A percentile compares a stretch with the other conserved stretches of the same genome.
These are phyloP conservation scores for Xanthoconium stramineum DNA, from an alignment of 768 basidiomycete genomes.

Conservation along the genomic window DNA sequence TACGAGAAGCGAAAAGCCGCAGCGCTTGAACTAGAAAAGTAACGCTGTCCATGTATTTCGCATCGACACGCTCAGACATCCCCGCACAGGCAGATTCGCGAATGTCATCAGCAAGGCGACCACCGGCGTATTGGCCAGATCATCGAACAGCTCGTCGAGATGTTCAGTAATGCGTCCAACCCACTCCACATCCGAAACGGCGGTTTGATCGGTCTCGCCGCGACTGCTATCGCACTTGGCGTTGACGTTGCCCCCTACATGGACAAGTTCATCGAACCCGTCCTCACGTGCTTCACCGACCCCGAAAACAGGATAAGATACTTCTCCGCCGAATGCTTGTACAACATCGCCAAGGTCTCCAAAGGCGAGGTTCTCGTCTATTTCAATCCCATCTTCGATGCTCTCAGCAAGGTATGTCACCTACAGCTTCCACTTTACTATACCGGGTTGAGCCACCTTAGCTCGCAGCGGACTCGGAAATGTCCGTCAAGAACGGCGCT, in stretches of 20 bases:
- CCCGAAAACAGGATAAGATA: conserved; percentile 93
- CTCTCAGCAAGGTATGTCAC: conserved; percentile 81
- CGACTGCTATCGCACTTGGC: conserved; percentile 94
- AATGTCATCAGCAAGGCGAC: conserved; percentile 81
- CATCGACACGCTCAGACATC: conserved; percentile 10
- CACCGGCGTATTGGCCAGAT: conserved; percentile 79
- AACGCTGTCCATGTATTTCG: conserved; percentile 2
- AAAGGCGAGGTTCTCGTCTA: conserved; percentile 96
- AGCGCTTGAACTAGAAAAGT: conserved; percentile 96
- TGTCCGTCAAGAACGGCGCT: conserved; percentile 97
- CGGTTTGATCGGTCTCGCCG: conserved; percentile 93
- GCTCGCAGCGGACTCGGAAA: conserved; percentile 94
- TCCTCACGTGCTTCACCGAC: conserved; percentile 91
- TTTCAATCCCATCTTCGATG: conserved; percentile 98
- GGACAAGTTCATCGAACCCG: conserved; percentile 85
- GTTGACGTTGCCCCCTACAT: conserved; percentile 93
- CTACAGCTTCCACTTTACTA: not conserved
- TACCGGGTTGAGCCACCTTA: conserved; percentile 32
- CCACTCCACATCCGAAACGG: conserved; percentile 90
- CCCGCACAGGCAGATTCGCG: conserved; percentile 70
- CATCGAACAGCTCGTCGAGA: conserved; percentile 90
- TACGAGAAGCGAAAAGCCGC: conserved; percentile 97
- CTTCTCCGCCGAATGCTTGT: conserved; percentile 96
- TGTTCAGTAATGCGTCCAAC: conserved; percentile 83
- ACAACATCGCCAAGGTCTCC: conserved; percentile 97